Conservation (phyloP, 1,139 yeast species). For the Diutina sp. region DNA sequence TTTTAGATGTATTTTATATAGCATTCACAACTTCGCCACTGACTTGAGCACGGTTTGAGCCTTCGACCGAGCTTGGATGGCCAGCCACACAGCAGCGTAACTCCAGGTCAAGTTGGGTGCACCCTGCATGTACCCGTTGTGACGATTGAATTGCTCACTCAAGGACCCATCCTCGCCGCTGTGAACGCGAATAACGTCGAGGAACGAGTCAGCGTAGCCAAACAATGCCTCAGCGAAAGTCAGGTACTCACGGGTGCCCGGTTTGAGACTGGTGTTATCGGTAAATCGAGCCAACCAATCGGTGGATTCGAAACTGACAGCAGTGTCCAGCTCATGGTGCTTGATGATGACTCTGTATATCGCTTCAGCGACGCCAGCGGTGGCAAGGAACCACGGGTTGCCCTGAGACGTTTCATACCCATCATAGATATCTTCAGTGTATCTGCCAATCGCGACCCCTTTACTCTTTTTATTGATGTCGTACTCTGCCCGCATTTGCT, state of each 20-base stretch:
- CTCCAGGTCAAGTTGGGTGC: conserved; percentile 79
- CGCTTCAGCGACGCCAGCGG: conserved; percentile 66
- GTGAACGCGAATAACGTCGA: conserved; percentile 61
- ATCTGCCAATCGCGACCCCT: conserved; percentile 79
- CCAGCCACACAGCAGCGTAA: conserved; percentile 2
- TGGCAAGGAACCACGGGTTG: conserved; percentile 91
- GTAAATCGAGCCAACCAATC: conserved; percentile 21
- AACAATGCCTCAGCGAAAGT: conserved; percentile 34
- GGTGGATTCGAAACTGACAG: conserved; percentile 13
- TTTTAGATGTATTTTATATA: neutral
- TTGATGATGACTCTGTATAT: conserved; percentile 26
- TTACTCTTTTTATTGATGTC: conserved; percentile 49
- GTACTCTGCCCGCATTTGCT: conserved; percentile 60
- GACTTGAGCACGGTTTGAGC: neutral
- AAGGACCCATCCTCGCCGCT: conserved; percentile 61
- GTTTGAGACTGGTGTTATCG: conserved; percentile 11
- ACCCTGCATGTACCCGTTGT: conserved; percentile 79
- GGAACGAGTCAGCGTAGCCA: conserved; percentile 61
- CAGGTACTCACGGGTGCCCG: conserved; percentile 32
- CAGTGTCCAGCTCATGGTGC: conserved; percentile 13
- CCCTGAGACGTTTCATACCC: conserved; percentile 68
- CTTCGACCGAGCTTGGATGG: neutral
- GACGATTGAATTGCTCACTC: conserved; percentile 81
- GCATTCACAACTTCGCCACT: neutral
- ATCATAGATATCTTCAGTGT: conserved; percentile 87